Percentiles rank a stretch among this genome's conserved stretches.
Evolutionary conservation across 2,329 filamentous ascomycete species (phyloP).

Genomic region (Lachnellula suecica): DNA sequence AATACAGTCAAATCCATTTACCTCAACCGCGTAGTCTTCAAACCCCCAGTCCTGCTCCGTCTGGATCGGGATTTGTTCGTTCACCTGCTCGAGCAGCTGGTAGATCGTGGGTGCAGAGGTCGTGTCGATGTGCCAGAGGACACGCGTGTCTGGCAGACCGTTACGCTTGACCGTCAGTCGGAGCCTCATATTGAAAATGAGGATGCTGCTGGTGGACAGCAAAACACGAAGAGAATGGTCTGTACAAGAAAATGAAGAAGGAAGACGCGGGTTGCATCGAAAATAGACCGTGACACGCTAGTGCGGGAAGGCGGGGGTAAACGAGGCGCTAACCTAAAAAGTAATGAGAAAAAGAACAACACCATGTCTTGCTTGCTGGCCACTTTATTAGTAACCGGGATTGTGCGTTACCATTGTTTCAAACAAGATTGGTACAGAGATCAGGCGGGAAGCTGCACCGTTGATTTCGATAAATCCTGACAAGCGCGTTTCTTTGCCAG

Average conservation of each 20-base stretch:
- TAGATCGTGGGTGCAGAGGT: slow-evolving; percentile 62
- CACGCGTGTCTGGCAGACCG: slow-evolving; percentile 67
- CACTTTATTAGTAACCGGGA: no score
- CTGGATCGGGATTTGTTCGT: slow-evolving; percentile 79
- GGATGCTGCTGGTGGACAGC: slow-evolving; percentile 3
- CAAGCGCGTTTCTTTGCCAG: no score
- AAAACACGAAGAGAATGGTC: background rate
- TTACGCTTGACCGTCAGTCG: slow-evolving; percentile 72
- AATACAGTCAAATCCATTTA: slow-evolving; percentile 76
- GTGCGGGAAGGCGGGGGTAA: background rate
- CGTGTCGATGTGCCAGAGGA: slow-evolving; percentile 67
- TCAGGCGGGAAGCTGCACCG: no score
- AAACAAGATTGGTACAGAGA: no score
- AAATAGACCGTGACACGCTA: background rate
- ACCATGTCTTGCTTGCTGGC: no score
- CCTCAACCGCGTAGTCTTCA: slow-evolving; percentile 85
- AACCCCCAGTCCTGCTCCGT: slow-evolving; percentile 74
- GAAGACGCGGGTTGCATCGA: background rate
- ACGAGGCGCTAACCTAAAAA: background rate
- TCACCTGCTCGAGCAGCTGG: slow-evolving; percentile 74
- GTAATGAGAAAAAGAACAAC: no score
- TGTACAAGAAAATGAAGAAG: background rate
- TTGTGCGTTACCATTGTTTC: no score
- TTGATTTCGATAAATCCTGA: no score
- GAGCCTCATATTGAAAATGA: slow-evolving; percentile 59